Evolutionary conservation across 495 filamentous ascomycete species (phyloP).

Genomic region (Lasiosphaeria hispida): DNA sequence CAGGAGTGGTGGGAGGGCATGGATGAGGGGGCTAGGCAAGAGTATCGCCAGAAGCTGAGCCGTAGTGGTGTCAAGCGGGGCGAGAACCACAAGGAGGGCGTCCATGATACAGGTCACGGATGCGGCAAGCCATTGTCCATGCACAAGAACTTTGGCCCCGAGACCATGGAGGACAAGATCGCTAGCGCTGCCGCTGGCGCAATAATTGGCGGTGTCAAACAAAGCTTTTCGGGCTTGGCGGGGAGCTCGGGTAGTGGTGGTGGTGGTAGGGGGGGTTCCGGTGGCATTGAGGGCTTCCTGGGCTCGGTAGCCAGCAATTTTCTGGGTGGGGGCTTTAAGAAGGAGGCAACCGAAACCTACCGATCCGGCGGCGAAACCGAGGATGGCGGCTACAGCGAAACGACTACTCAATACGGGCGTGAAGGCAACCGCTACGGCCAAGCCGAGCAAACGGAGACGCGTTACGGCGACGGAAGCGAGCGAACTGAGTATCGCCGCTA

Average conservation of each 20-base stretch:
- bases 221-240: constrained; percentile 31
- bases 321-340: constrained; percentile 44
- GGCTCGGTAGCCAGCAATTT: constrained; percentile 46
- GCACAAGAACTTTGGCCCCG: constrained; percentile 41
- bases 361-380: constrained; percentile 33
- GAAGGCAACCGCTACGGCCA: constrained; percentile 48
- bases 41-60: constrained; percentile 68
- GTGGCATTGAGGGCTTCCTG: constrained; percentile 42
- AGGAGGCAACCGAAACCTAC: constrained; percentile 41
- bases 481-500: constrained; percentile 45
- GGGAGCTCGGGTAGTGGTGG: constrained; percentile 26
- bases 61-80: constrained; percentile 72
- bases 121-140: constrained; percentile 60
- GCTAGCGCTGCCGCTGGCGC: constrained; percentile 43
- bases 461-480: constrained; percentile 38
- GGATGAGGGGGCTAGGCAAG: constrained; percentile 55
- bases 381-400: constrained; percentile 44
- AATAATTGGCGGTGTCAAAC: constrained; percentile 46
- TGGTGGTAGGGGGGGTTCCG: constrained; percentile 22
- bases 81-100: constrained; percentile 78
- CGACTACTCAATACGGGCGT: constrained; percentile 44
- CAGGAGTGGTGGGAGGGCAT: constrained; percentile 76
- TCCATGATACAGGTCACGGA: constrained; percentile 81
- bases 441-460: constrained; percentile 44
- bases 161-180: constrained; percentile 45